Evolutionary conservation across 2,329 filamentous ascomycete genomes (phyloP).

Genomic region (Penicillium olsonii): DNA sequence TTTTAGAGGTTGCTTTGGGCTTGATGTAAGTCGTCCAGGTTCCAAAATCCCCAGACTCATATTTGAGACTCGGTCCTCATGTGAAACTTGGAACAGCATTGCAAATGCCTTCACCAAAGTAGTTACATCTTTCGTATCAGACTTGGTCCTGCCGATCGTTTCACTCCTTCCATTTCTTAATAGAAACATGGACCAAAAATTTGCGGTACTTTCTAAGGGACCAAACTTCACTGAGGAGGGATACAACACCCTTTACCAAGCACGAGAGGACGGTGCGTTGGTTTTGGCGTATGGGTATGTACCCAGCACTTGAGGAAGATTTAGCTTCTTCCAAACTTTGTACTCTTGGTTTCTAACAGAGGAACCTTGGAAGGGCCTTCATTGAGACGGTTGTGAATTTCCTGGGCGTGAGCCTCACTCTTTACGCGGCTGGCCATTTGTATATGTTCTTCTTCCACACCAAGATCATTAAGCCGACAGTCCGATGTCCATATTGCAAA

Average conservation of each 20-base stretch:
- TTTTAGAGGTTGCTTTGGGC: conserved; percentile 73
- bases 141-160: conserved; percentile 69
- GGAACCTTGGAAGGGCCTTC: conserved; percentile 23
- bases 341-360: neutral
- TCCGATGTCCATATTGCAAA: conserved; percentile 61
- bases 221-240: conserved; percentile 55
- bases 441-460: conserved; percentile 65
- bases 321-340: too few species aligned
- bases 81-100: conserved; percentile 46
- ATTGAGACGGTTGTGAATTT: conserved; percentile 62
- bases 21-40: conserved; percentile 57
- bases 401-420: conserved; percentile 62
- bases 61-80: neutral
- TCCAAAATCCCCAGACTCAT: neutral
- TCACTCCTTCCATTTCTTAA: conserved; percentile 69
- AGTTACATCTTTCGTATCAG: conserved; percentile 70
- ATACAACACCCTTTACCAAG: conserved; percentile 71
- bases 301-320: too few species aligned
- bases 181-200: conserved; percentile 73
- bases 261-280: conserved; percentile 69
- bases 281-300: conserved; percentile 69
- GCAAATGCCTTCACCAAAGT: conserved; percentile 71
- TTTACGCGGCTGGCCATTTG: conserved; percentile 64
- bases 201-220: conserved; percentile 64
- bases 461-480: conserved; percentile 69